These are phyloP conservation scores for Coniferiporia sulphurascens DNA, from an alignment of 1,284 basidiomycete genomes.

Conservation along the genomic window DNA sequence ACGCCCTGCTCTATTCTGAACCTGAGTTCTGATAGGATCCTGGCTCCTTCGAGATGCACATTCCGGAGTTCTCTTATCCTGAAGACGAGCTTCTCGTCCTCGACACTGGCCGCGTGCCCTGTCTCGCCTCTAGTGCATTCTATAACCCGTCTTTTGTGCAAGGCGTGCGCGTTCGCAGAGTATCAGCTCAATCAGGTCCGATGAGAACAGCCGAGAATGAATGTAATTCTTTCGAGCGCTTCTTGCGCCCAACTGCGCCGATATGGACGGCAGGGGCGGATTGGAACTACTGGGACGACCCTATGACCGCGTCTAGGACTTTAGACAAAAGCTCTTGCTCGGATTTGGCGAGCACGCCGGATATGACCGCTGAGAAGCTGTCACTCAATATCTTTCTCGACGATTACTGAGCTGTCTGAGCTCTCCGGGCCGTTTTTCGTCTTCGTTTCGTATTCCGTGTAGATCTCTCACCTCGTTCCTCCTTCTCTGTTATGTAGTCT, in stretches of 20 bases:
- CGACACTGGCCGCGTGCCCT: conserved; percentile 2
- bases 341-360: neutral
- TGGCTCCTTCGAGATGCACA: neutral
- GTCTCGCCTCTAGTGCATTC: conserved; percentile 10
- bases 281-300: neutral
- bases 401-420: neutral
- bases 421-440: neutral
- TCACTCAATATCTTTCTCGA: neutral
- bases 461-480: neutral
- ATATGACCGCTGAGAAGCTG: neutral
- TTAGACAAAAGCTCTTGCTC: neutral
- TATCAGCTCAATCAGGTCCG: neutral
- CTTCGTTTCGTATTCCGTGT: neutral
- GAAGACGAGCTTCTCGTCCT: neutral
- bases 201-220: neutral
- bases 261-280: neutral
- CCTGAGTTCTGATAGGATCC: neutral
- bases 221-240: neutral
- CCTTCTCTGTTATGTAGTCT: no score
- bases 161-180: neutral
- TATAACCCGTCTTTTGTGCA: conserved; percentile 4
- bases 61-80: neutral
- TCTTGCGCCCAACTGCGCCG: neutral
- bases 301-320: neutral
- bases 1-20: neutral